Evolutionary conservation across 148 eudicot species (phyloP), one percentile per base, ranked within the genome.

Genomic region (Rhododendron molle): DNA sequence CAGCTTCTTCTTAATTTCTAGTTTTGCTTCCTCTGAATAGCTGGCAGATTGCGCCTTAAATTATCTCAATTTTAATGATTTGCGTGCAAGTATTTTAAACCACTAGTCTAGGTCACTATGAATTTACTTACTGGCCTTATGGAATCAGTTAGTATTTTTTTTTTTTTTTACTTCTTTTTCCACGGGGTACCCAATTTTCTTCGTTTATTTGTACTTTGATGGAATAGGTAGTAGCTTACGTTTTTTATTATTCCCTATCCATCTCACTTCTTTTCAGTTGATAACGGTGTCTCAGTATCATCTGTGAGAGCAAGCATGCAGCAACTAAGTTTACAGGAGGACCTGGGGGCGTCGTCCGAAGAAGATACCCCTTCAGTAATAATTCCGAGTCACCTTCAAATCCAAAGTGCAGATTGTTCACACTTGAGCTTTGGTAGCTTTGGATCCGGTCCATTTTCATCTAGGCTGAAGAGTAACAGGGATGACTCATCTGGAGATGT

Each of bases 391-490:
- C 98, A 97, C 87, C 88, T 97, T 79, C 95, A 92, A 90, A 98
- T 94, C 86, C 95, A 92, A 65, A 87, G 89, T 65, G 93, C 93
- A 46, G 94, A 94, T 80, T 95, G 96, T 83, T 92, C 94, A 54
- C 98, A 97, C 89, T 90, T 97, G 92, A 95, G 98, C 91, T 97
- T 97, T 92, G 99, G 99, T 56, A 97, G 94, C 88, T 95, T 97
- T 83, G 96, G 98, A 58, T 83, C 96, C 86, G 91, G 89, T 56
- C 88, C 93, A 67, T 87, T 84, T 87, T 88, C 90, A 82, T 89
- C 99, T 77, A 87, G 86, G 65, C 92, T 80, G 9, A 60, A 88
- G 82, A 83, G 81, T 78, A 86, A 91, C 67, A 79, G 86, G 46
- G 96, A 92, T 86, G 98, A 93, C 72, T 58, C 90, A 74, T 85